phyloP scores from a whole-genome alignment of 768 basidiomycete genomes.

The Phlebiopsis gigantea region DNA sequence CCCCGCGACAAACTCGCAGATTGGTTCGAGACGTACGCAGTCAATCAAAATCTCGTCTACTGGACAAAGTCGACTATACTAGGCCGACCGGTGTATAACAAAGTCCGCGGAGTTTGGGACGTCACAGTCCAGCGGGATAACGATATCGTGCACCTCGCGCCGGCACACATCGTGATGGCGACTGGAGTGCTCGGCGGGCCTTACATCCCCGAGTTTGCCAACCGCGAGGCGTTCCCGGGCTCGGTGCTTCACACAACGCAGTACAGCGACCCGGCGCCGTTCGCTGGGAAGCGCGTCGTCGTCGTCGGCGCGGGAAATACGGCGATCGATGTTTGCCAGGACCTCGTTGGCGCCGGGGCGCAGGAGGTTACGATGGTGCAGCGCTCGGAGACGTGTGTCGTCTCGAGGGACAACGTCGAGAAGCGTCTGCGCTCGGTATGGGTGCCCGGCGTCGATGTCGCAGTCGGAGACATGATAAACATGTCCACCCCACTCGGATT shows the following conservation, averaged over 20 bases:
- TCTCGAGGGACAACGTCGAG: conserved; percentile 11
- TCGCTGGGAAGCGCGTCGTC: conserved; percentile 30
- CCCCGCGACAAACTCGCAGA: conserved; percentile 37
- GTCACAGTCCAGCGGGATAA: conserved; percentile 30
- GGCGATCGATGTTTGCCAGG: conserved; percentile 34
- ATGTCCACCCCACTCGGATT: conserved; percentile 19
- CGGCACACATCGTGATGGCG: conserved; percentile 35
- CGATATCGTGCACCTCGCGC: conserved; percentile 22
- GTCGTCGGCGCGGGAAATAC: conserved; percentile 39
- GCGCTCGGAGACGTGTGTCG: conserved; percentile 35
- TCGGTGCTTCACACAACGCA: conserved; percentile 26
- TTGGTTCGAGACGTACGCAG: conserved; percentile 38
- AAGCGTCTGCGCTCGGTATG: conserved; percentile 4
- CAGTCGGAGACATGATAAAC: conserved; percentile 21
- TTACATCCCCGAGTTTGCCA: conserved; percentile 23
- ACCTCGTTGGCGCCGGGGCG: conserved; percentile 29
- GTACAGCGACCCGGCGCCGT: conserved; percentile 25
- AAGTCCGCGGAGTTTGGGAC: conserved; percentile 26
- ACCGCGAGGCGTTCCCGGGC: conserved; percentile 27
- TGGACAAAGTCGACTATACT: conserved; percentile 33
- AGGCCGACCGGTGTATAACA: conserved; percentile 31
- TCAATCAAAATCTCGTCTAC: conserved; percentile 34
- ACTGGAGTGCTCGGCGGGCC: conserved; percentile 32
- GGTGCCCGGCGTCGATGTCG: conserved; percentile 19
- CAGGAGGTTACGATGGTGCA: conserved; percentile 37